phyloP scores from a whole-genome alignment of 176 grass and related monocot genomes.

The Zea mays region Zm-B73-REFERENCE-NAM-5.0 NC_050098.1:189327501-189328000 shows the following conservation, averaged over 20 bases:
- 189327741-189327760: slow-evolving; percentile 37
- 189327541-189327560: slow-evolving; percentile 86
- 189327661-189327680: slow-evolving; percentile 51
- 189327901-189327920: background rate
- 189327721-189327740: slow-evolving; percentile 14
- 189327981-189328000: background rate
- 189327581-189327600: slow-evolving; percentile 47
- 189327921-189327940: background rate
- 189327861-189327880: slow-evolving; percentile 1
- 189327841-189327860: slow-evolving; percentile 69
- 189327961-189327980: background rate
- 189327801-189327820: slow-evolving; percentile 32
- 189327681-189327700: slow-evolving; percentile 23
- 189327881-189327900: slow-evolving; percentile 28
- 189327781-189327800: slow-evolving; percentile 34
- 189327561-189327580: slow-evolving; percentile 59
- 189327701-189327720: slow-evolving; percentile 33
- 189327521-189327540: slow-evolving; percentile 86
- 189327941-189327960: background rate
- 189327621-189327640: slow-evolving; percentile 3
- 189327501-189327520: slow-evolving; percentile 95
- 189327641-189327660: slow-evolving; percentile 35
- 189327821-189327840: slow-evolving; percentile 54
- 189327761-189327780: slow-evolving; percentile 12
- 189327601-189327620: background rate